A percentile compares a stretch with the other conserved stretches of the same genome.
Evolutionary conservation across 2,329 filamentous ascomycete species (phyloP).

Genomic region (Leptographium procerum): DNA sequence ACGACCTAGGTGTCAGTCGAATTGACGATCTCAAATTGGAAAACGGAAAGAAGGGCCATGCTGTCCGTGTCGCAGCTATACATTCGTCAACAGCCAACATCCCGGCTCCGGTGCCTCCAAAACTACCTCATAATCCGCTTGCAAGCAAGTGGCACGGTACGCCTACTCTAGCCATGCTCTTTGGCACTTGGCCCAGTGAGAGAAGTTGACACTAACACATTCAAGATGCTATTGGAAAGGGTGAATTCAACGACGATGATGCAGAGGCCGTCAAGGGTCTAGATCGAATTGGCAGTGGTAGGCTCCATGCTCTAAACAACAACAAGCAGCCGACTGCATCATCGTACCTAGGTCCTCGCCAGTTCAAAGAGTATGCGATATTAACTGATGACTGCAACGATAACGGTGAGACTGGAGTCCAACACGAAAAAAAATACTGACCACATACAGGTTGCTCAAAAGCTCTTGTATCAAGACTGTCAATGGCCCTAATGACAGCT

Average conservation of each 20-base stretch:
- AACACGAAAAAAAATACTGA: not conserved
- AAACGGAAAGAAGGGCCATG: slow-evolving; percentile 5
- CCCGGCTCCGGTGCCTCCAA: not conserved
- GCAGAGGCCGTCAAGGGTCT: slow-evolving; percentile 12
- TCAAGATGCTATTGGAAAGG: slow-evolving; percentile 8
- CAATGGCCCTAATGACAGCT: not conserved
- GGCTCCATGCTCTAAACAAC: slow-evolving; percentile 10
- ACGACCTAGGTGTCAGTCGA: slow-evolving; percentile 8
- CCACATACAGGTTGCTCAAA: not conserved
- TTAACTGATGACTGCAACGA: no score
- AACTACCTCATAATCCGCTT: not conserved
- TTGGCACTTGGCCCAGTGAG: not conserved
- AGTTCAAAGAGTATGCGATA: not conserved
- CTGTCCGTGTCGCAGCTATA: not conserved
- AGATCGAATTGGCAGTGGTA: slow-evolving; percentile 9
- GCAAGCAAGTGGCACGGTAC: slow-evolving; percentile 1
- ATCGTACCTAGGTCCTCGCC: not conserved
- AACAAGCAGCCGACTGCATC: not conserved
- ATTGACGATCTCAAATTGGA: slow-evolving; percentile 12
- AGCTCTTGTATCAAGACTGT: not conserved
- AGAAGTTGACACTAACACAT: not conserved
- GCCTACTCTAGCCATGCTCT: not conserved
- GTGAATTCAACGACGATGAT: slow-evolving; percentile 13
- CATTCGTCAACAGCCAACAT: not conserved
- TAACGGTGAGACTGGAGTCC: no score